Percentiles rank a stretch among this genome's conserved stretches.
phyloP scores from a whole-genome alignment of 345 rosid species.

The Clausena lansium region DNA sequence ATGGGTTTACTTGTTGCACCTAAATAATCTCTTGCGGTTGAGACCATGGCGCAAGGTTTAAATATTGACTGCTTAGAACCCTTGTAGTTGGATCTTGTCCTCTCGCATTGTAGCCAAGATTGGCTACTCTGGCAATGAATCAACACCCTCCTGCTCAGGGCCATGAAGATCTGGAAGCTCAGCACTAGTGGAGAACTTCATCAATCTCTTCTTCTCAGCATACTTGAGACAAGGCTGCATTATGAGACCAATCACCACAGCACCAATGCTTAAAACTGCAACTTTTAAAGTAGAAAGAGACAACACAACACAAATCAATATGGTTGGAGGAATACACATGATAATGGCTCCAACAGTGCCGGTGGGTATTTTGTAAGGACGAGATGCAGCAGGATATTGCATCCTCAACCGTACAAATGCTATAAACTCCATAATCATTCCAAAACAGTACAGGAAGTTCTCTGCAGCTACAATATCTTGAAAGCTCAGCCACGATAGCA shows the following conservation, averaged over 20 bases:
- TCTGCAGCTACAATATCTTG: conserved; percentile 75
- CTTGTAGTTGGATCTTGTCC: not conserved
- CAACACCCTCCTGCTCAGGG: conserved; percentile 4
- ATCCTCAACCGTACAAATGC: conserved; percentile 58
- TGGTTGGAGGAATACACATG: conserved; percentile 67
- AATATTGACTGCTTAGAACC: not conserved
- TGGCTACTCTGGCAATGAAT: conserved; percentile 16
- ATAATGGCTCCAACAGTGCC: conserved; percentile 61
- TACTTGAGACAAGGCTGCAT: conserved; percentile 50
- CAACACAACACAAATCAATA: conserved; percentile 52
- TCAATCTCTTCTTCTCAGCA: conserved; percentile 53
- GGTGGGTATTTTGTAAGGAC: conserved; percentile 70
- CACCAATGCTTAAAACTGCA: conserved; percentile 46
- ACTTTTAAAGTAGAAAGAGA: conserved; percentile 65
- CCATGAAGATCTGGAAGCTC: conserved; percentile 34
- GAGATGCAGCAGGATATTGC: conserved; percentile 46
- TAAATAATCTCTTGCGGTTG: not conserved
- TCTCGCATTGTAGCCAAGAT: not conserved
- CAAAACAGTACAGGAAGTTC: conserved; percentile 70
- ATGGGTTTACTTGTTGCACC: not conserved
- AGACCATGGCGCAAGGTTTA: not conserved
- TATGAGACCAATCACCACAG: conserved; percentile 53
- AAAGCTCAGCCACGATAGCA: conserved; percentile 71
- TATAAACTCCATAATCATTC: conserved; percentile 73
- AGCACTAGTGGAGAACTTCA: conserved; percentile 45